Conservation (phyloP, 1,284 basidiomycete genomes). For the Sutorius eximius region DNA sequence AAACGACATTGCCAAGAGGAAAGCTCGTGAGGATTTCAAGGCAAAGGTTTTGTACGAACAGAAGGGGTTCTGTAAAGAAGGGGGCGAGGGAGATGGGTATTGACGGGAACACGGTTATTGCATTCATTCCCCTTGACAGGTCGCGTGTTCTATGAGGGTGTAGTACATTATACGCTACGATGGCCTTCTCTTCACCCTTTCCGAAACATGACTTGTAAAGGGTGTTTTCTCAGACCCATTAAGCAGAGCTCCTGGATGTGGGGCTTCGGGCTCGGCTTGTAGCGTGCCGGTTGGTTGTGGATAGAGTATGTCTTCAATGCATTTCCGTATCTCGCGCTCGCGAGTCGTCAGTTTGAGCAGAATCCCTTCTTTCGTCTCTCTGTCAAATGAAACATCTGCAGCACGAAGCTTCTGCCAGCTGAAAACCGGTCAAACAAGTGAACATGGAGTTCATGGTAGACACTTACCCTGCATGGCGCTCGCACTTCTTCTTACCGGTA, state of each 20-base stretch:
- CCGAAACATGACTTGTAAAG: conserved; percentile 43
- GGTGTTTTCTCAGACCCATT: conserved; percentile 50
- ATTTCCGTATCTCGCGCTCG: conserved; percentile 71
- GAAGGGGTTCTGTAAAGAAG: conserved; percentile 84
- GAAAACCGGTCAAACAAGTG: conserved; percentile 7
- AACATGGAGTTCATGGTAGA: conserved; percentile 4
- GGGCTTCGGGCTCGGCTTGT: conserved; percentile 40
- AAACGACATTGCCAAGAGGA: conserved; percentile 68
- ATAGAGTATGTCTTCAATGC: conserved; percentile 67
- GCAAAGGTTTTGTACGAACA: conserved; percentile 75
- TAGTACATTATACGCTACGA: conserved; percentile 32
- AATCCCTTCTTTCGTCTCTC: conserved; percentile 62
- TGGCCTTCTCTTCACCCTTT: conserved; percentile 66
- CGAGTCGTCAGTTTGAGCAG: conserved; percentile 62
- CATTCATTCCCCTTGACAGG: conserved; percentile 14
- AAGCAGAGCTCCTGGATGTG: conserved; percentile 40
- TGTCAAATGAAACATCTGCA: conserved; percentile 71
- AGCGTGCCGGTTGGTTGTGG: conserved; percentile 41
- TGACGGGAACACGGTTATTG: conserved; percentile 37
- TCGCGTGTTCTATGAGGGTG: conserved; percentile 23
- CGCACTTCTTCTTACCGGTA: conserved; percentile 68
- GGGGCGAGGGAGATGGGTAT: conserved; percentile 89
- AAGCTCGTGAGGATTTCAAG: conserved; percentile 68
- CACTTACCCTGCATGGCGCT: conserved; percentile 71
- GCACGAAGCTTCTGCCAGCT: conserved; percentile 79